Conservation (phyloP, 2,329 filamentous ascomycete genomes). For the Botrytis cinerea region DNA sequence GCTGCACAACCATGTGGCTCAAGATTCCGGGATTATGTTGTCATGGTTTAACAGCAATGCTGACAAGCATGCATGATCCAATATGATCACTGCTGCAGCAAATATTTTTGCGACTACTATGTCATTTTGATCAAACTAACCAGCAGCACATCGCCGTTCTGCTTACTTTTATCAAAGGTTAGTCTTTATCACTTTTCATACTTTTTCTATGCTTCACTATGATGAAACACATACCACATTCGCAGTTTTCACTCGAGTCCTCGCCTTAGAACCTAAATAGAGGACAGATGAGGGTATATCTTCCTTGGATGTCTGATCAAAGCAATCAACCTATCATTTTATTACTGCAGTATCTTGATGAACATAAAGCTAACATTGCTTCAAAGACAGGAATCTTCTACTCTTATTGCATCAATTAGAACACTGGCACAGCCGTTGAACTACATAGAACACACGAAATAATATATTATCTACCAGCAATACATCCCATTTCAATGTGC, state of each 20-base stretch:
- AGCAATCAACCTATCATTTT: constrained; percentile 17
- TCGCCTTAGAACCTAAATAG: constrained; percentile 59
- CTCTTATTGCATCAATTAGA: background rate
- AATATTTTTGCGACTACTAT: background rate
- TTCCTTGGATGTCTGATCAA: constrained; percentile 77
- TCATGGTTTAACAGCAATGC: constrained; percentile 12
- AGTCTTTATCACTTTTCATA: constrained; percentile 24
- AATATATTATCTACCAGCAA: constrained; percentile 7
- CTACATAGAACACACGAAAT: constrained; percentile 8
- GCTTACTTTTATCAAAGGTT: constrained; percentile 18
- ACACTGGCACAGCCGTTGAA: background rate
- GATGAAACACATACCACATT: constrained; percentile 79
- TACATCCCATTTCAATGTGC: background rate
- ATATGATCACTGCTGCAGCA: background rate
- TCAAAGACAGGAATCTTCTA: constrained; percentile 1
- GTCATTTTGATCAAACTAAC: background rate
- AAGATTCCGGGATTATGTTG: background rate
- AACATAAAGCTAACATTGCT: constrained; percentile 17
- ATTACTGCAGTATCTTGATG: background rate
- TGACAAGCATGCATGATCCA: constrained; percentile 7
- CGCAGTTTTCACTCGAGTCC: constrained; percentile 87
- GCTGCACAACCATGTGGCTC: constrained; percentile 8
- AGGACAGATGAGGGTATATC: constrained; percentile 67
- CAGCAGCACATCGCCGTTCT: background rate
- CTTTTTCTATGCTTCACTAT: constrained; percentile 45